Base-by-base conservation (phyloP, 371 early-diverging fungal genomes). In the Gilbertella persicaria region DNA sequence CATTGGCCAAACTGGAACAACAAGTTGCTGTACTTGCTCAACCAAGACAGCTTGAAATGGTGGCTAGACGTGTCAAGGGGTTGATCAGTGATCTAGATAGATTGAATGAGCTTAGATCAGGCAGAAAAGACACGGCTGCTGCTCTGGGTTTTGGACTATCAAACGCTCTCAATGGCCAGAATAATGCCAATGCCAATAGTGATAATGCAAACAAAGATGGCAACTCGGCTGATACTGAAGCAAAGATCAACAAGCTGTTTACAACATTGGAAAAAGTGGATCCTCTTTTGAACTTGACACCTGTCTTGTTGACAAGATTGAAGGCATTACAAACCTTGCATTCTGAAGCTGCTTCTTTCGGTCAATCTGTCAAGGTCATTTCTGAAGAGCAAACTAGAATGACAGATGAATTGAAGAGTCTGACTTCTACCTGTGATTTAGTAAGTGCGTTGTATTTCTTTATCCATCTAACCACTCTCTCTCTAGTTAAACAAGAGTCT, bases 321-420 rank as follows among this genome's bases (percentile, higher is more conserved):
- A 90, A 89, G 54, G 84, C 87, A 2, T 71, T 96, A 41, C 85
- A 91, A 56, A 67, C 71, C 6, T 69, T 95, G 52, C 97, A 96
- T 61, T 76, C 82, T 0, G 93, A 94, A 55, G 93, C 94, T 2
- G 80, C 91, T 6, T 82, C 85, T 30, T 90, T 91, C 58, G 80
- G 88, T 7, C 87, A 88, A 13, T 84, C 87, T 10, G 73, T 94
- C 39, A 82, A 83, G 50, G 77, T 83, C 63, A 75, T 94, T 51
- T 82, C 83, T 7, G 69, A 71, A 37, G 93, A 91, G 56, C 94
- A 93, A 55, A 78, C 67, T 14, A 81, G 83, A 45, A 82, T 92
- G 48, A 69, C 69, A 3, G 89, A 87, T 37, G 88, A 88, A 57
- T 60, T 90, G 12, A 82, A 83, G 37, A 82, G 77, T 30, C 71